Evolutionary conservation across 2,329 filamentous ascomycete genomes (phyloP).

Genomic region (Rutstroemia sp.): DNA sequence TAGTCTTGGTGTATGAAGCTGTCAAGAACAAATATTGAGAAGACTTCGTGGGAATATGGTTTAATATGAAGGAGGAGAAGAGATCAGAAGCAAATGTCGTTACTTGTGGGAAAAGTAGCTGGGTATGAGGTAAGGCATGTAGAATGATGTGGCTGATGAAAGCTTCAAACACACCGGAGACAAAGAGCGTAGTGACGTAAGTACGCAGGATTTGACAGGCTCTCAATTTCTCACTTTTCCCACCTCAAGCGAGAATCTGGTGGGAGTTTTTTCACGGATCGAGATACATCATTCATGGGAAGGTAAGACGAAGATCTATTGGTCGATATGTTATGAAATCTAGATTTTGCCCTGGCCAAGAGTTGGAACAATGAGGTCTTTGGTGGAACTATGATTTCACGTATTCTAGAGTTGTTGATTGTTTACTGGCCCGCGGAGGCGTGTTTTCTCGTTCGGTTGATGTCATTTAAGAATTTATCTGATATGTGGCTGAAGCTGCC

Average conservation of each 20-base stretch:
- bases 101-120: not conserved
- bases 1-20: not conserved
- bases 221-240: no score
- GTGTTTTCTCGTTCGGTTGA: no score
- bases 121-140: not conserved
- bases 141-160: not conserved
- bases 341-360: not conserved
- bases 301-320: not conserved
- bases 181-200: not conserved
- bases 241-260: no score
- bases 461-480: no score
- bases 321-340: not conserved
- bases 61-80: not conserved
- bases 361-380: constrained; percentile 1
- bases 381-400: not conserved
- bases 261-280: not conserved
- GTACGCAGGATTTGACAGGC: not conserved
- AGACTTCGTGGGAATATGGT: not conserved
- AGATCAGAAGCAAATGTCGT: not conserved
- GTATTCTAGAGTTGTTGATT: not conserved
- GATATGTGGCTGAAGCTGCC: not conserved
- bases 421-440: no score
- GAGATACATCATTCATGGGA: not conserved
- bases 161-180: not conserved
- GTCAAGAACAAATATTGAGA: not conserved